These are phyloP conservation scores for Podila clonocystis DNA, from an alignment of 192 early-diverging fungal genomes.

Conservation along the genomic window DNA sequence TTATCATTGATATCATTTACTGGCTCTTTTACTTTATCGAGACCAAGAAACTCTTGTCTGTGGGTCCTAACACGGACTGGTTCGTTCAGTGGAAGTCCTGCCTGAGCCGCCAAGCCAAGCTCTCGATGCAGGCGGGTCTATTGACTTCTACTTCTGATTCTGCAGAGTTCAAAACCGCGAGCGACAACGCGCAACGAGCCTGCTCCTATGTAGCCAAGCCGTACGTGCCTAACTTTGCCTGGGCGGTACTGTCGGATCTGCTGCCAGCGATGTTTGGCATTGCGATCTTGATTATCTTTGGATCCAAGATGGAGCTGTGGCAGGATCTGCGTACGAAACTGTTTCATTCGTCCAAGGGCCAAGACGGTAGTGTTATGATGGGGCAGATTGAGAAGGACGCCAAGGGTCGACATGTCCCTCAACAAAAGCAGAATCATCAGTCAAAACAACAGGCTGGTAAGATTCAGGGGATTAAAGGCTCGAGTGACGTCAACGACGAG, in stretches of 20 bases:
- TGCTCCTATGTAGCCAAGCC: slow-evolving; percentile 13
- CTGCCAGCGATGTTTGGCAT: slow-evolving; percentile 23
- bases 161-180: slow-evolving; percentile 14
- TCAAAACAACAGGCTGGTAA: too few species aligned
- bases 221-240: slow-evolving; percentile 24
- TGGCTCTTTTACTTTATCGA: slow-evolving; percentile 47
- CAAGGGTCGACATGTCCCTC: too few species aligned
- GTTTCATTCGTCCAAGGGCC: neutral
- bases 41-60: slow-evolving; percentile 15
- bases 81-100: slow-evolving; percentile 13
- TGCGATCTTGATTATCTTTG: slow-evolving; percentile 26
- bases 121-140: too few species aligned
- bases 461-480: too few species aligned
- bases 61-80: slow-evolving; percentile 13
- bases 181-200: slow-evolving; percentile 17
- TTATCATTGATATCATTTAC: slow-evolving; percentile 23
- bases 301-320: slow-evolving; percentile 35
- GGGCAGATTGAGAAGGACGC: too few species aligned
- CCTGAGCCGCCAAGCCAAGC: neutral
- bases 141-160: neutral
- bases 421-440: too few species aligned
- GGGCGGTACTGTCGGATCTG: slow-evolving; percentile 24
- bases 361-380: too few species aligned
- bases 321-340: slow-evolving; percentile 9
- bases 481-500: too few species aligned